Evolutionary conservation across 2,329 filamentous ascomycete species (phyloP).

Genomic region (Septoria petroselini): DNA sequence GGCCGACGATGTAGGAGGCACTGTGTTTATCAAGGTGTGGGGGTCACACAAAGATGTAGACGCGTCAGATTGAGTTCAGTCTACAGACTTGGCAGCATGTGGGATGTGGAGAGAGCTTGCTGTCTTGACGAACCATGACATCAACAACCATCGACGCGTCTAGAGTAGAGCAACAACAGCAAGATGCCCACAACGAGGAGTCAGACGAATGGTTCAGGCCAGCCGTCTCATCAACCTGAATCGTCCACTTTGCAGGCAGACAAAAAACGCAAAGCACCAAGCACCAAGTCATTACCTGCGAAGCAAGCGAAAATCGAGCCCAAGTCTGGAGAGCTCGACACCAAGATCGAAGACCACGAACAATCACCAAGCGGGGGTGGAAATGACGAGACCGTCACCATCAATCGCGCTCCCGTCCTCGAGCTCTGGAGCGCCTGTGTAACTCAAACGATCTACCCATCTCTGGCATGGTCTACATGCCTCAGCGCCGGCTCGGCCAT

Average conservation of each 20-base stretch:
- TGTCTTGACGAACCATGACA: background rate
- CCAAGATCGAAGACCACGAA: background rate
- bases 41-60: no score
- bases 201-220: background rate
- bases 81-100: no score
- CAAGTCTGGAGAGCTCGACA: constrained; percentile 3
- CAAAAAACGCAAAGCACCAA: constrained; percentile 14
- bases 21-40: no score
- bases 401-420: constrained; percentile 37
- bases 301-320: constrained; percentile 13
- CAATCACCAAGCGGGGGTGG: no score
- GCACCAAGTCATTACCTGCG: constrained; percentile 2
- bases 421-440: constrained; percentile 34
- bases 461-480: constrained; percentile 34
- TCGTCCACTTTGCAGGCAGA: background rate
- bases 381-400: constrained; percentile 27
- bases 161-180: background rate
- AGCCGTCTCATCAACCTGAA: background rate
- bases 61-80: no score
- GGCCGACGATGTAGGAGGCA: no score
- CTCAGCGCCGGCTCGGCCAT: constrained; percentile 36
- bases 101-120: no score
- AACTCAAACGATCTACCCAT: constrained; percentile 31
- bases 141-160: background rate
- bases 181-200: constrained; percentile 4